phyloP scores from a whole-genome alignment of 257 asterid genomes.

The Nicotiana otophora region DNA sequence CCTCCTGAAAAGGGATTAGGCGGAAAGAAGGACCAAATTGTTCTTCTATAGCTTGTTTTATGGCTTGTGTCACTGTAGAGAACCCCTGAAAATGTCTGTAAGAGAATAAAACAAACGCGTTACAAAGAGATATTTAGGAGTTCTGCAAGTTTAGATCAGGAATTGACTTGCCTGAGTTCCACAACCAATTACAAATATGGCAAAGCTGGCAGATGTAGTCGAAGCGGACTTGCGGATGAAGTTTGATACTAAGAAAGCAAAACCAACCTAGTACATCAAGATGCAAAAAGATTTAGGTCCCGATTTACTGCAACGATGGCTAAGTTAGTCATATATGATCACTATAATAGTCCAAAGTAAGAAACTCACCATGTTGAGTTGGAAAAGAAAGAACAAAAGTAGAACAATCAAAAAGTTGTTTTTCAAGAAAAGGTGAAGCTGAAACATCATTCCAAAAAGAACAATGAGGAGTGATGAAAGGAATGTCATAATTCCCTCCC shows the following conservation, averaged over 20 bases:
- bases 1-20: slow-evolving; percentile 31
- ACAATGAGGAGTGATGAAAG: slow-evolving; percentile 27
- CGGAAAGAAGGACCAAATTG: slow-evolving; percentile 36
- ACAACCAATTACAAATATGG: slow-evolving; percentile 22
- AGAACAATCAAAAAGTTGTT: slow-evolving; percentile 24
- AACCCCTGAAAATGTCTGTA: slow-evolving; percentile 4
- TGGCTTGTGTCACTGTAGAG: not conserved
- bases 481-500: slow-evolving; percentile 33
- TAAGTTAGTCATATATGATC: not conserved
- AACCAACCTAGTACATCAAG: slow-evolving; percentile 22
- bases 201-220: slow-evolving; percentile 27
- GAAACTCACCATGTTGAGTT: slow-evolving; percentile 33
- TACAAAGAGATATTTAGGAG: not conserved
- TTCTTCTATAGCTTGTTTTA: slow-evolving; percentile 8
- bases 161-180: slow-evolving; percentile 25
- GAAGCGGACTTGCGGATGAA: slow-evolving; percentile 33
- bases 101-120: not conserved
- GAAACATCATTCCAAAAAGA: slow-evolving; percentile 33
- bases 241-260: slow-evolving; percentile 31
- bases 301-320: not conserved
- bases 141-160: not conserved
- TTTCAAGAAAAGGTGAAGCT: slow-evolving; percentile 22
- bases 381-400: slow-evolving; percentile 34
- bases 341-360: not conserved
- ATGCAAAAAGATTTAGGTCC: not conserved